Conservation (phyloP, 139 green algal genomes). For the Pedinophyceae sp. region DNA sequence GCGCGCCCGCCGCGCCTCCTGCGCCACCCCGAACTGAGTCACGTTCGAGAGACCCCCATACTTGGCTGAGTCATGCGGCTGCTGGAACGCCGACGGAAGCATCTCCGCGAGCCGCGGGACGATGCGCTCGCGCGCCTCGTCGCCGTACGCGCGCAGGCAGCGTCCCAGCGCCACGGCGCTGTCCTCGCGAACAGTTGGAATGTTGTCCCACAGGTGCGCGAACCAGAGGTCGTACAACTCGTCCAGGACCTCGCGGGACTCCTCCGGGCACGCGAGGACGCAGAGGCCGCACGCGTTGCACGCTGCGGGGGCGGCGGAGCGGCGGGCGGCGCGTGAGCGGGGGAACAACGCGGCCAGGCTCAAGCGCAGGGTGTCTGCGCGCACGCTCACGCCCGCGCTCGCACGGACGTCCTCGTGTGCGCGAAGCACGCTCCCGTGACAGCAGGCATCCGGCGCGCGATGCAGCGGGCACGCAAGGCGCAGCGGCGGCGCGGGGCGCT, state of each 20-base stretch:
- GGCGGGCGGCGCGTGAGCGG: too few species aligned
- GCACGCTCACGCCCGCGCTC: too few species aligned
- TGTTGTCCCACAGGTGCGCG: slow-evolving; percentile 74
- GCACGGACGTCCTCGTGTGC: too few species aligned
- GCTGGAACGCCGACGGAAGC: slow-evolving; percentile 42
- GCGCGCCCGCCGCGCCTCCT: slow-evolving; percentile 7
- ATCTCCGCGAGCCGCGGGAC: slow-evolving; percentile 15
- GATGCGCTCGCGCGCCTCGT: slow-evolving; percentile 2
- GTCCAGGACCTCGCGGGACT: slow-evolving; percentile 18
- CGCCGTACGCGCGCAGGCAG: slow-evolving; percentile 8
- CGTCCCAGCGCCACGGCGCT: slow-evolving; percentile 44
- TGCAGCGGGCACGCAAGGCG: too few species aligned
- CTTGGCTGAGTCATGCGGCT: slow-evolving; percentile 29
- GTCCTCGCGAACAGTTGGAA: slow-evolving; percentile 65
- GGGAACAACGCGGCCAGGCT: too few species aligned
- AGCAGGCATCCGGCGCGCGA: too few species aligned
- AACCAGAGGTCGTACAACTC: slow-evolving; percentile 63
- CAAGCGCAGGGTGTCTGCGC: too few species aligned
- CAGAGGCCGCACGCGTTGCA: slow-evolving; percentile 26
- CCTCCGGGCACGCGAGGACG: slow-evolving; percentile 40
- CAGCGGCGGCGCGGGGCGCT: too few species aligned
- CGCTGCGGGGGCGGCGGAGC: too few species aligned
- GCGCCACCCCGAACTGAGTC: slow-evolving; percentile 45
- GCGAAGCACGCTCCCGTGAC: too few species aligned
- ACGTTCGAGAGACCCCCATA: slow-evolving; percentile 41